Conservation (phyloP, 2,329 filamentous ascomycete genomes). For the Hyphodiscus sp. region DNA sequence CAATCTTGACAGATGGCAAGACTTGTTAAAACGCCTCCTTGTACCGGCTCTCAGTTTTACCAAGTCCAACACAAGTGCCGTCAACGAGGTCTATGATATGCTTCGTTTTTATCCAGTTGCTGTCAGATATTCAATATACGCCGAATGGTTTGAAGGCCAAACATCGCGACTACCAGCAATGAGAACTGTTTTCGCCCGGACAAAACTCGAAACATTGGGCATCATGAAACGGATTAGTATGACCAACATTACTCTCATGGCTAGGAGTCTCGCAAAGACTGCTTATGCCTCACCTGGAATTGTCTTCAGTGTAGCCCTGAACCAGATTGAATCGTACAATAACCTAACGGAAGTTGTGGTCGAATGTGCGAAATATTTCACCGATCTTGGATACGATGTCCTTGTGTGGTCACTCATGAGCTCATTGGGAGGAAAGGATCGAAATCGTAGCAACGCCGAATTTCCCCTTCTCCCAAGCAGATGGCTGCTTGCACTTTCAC, state of each 20-base stretch:
- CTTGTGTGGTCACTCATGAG: slow-evolving; percentile 88
- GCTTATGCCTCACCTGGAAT: slow-evolving; percentile 85
- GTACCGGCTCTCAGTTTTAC: slow-evolving; percentile 83
- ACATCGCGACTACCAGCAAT: slow-evolving; percentile 73
- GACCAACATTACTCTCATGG: slow-evolving; percentile 80
- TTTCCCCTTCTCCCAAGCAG: slow-evolving; percentile 71
- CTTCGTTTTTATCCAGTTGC: slow-evolving; percentile 71
- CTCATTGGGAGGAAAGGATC: slow-evolving; percentile 55
- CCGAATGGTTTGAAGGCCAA: slow-evolving; percentile 82
- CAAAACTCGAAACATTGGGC: slow-evolving; percentile 72
- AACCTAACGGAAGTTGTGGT: slow-evolving; percentile 94
- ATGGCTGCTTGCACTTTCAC: slow-evolving; percentile 85
- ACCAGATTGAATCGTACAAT: slow-evolving; percentile 87
- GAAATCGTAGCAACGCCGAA: slow-evolving; percentile 56
- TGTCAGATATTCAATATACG: slow-evolving; percentile 80
- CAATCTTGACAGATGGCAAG: slow-evolving; percentile 76
- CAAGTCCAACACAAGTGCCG: slow-evolving; percentile 74
- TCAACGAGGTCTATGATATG: slow-evolving; percentile 81
- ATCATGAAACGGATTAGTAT: slow-evolving; percentile 85
- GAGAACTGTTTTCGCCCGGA: slow-evolving; percentile 68
- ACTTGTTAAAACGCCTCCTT: slow-evolving; percentile 76
- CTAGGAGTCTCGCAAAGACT: slow-evolving; percentile 83
- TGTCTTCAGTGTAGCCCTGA: slow-evolving; percentile 82
- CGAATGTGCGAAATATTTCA: slow-evolving; percentile 91
- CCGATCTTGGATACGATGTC: slow-evolving; percentile 85